phyloP scores from a whole-genome alignment of 352 stramenopile species.

The Paralagenidium karlingii region DNA sequence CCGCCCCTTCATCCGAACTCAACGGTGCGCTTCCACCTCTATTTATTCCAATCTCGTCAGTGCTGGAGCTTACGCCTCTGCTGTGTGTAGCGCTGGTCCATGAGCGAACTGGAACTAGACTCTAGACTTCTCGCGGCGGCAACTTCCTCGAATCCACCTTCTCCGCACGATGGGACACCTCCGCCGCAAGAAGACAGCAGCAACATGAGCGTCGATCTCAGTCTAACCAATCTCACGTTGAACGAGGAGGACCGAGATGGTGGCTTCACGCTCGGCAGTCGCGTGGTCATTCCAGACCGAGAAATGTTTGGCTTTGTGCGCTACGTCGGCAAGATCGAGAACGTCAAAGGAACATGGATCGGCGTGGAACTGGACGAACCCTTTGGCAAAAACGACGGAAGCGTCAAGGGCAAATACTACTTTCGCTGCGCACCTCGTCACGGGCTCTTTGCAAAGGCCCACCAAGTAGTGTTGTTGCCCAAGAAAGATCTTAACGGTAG shows the following conservation, averaged over 20 bases:
- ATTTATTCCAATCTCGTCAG: too few species aligned
- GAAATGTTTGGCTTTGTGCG: slow-evolving; percentile 74
- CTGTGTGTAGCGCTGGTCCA: too few species aligned
- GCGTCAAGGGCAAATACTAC: slow-evolving; percentile 67
- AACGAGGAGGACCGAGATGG: slow-evolving; percentile 15
- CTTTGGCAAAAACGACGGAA: slow-evolving; percentile 74
- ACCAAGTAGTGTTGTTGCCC: slow-evolving; percentile 56
- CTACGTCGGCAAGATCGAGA: slow-evolving; percentile 56
- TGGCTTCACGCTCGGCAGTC: slow-evolving; percentile 41
- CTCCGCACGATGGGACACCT: too few species aligned
- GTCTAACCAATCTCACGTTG: too few species aligned
- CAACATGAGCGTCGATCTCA: too few species aligned
- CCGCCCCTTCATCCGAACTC: too few species aligned
- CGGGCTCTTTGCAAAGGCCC: slow-evolving; percentile 62
- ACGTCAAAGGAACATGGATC: slow-evolving; percentile 59
- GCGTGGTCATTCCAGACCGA: slow-evolving; percentile 76
- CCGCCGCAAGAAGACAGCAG: too few species aligned
- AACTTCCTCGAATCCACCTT: too few species aligned
- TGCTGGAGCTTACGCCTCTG: too few species aligned
- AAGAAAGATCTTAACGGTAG: neutral
- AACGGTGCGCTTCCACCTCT: too few species aligned
- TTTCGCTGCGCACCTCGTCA: slow-evolving; percentile 69
- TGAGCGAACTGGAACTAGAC: too few species aligned
- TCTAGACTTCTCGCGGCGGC: too few species aligned
- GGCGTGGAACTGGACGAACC: slow-evolving; percentile 68